Evolutionary conservation across 2,329 filamentous ascomycete genomes (phyloP).

Genomic region (Huntiella bhutanensis): DNA sequence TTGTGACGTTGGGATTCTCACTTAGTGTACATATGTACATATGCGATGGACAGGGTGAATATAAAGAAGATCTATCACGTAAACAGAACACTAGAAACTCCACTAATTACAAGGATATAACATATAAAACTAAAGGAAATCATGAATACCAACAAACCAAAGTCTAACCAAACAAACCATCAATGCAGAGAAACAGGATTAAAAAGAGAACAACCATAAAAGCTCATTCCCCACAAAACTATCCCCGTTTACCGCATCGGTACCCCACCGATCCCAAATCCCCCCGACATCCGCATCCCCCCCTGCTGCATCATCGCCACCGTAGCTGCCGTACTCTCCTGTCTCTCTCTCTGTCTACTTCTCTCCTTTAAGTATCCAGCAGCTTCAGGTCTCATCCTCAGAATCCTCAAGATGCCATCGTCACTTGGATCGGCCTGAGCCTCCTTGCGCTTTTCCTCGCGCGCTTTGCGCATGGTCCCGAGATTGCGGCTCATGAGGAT

Average conservation of each 20-base stretch:
- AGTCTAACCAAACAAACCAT: neutral
- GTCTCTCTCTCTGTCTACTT: conserved; percentile 80
- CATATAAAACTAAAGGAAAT: neutral
- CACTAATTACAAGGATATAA: neutral
- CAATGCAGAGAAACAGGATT: neutral
- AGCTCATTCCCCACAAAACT: neutral
- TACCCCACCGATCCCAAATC: conserved; percentile 28
- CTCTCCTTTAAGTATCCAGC: conserved; percentile 72
- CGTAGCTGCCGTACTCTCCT: conserved; percentile 75
- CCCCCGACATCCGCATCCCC: conserved; percentile 27
- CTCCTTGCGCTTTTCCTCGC: conserved; percentile 89
- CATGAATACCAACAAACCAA: conserved; percentile 1
- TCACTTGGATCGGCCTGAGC: conserved; percentile 92
- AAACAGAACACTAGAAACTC: too few relatives aligned
- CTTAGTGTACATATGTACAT: too few relatives aligned
- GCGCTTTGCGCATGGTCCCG: conserved; percentile 87
- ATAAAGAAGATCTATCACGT: too few relatives aligned
- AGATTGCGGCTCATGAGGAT: conserved; percentile 91
- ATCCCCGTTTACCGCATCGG: conserved; percentile 14
- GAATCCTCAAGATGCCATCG: conserved; percentile 90
- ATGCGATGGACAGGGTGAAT: too few relatives aligned
- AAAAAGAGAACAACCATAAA: neutral
- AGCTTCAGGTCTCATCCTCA: conserved; percentile 88
- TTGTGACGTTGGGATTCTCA: too few relatives aligned
- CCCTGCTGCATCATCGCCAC: conserved; percentile 83